Base-by-base conservation (phyloP, 2,329 filamentous ascomycete species). In the Arthrinium phaeospermum region DNA sequence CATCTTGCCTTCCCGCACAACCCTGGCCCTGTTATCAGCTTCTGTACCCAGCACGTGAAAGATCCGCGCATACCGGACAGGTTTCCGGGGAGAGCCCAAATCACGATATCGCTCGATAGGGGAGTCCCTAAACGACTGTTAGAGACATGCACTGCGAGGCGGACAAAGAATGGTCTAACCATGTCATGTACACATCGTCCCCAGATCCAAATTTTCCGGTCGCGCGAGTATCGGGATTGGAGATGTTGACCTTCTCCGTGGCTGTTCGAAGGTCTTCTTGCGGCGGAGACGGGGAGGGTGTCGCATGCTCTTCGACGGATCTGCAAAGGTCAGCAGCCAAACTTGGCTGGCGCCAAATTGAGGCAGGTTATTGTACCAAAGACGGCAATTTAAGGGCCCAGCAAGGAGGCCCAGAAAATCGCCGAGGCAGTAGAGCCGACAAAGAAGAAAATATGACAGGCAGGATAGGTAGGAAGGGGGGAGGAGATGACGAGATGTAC, bases 161-260 rank as follows among this genome's bases (percentile, higher is more conserved):
- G 34, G 41, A 24, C 12, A 14, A 64, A 5, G 13, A 10, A 0
- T 14, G 41, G 57, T n/a, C 57, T n/a, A 41, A 64, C 57, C 57
- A 64, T 64, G 57, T 64, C 57, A 37, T 64, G 57, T 64, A 37
- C 57, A 34, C 57, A 64, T 64, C 1, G 57, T 41, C 41, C 57
- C 57, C 57, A 4, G 16, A 3, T n/a, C 57, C 19, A 10, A 7
- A 41, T 41, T 41, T 64, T 3, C 4, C 10, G 34, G n/a, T 64
- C 3, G 57, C 57, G 57, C 14, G 12, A 4, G 57, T 64, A 41
- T 41, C 57, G 34, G 57, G 6, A 30, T 19, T 64, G 19, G 57
- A n/a, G 34, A 64, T 64, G 22, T 41, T 64, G 57, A 64, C 57
- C 57, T 64, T 64, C 57, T 64, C 57, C 34, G 57, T 64, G 57